Conservation (phyloP, 306 rosid genomes). For the Rosa chinensis region DNA sequence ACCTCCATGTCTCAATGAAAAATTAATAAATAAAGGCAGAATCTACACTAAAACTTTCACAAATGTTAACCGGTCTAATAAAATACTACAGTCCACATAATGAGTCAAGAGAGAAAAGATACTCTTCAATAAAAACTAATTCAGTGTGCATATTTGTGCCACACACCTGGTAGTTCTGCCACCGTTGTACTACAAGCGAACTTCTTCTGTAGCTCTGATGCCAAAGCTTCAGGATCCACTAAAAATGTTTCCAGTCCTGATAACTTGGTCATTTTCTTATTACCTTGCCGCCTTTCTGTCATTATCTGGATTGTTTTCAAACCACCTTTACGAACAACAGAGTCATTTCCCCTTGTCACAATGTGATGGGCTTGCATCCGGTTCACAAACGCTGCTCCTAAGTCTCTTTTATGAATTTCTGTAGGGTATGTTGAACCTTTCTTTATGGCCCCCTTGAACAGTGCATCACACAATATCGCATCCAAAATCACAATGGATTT, state of each 20-base stretch:
- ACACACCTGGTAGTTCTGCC: constrained; percentile 81
- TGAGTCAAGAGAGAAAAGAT: not conserved
- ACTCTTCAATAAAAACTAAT: not conserved
- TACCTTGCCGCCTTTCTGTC: constrained; percentile 92
- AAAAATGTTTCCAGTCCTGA: constrained; percentile 83
- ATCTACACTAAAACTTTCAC: no score
- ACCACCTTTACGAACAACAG: constrained; percentile 85
- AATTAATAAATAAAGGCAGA: not conserved
- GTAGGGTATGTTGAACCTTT: constrained; percentile 86
- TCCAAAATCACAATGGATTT: constrained; percentile 68
- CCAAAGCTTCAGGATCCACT: constrained; percentile 82
- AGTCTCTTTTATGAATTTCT: constrained; percentile 82
- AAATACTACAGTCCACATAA: not conserved
- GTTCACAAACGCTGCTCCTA: constrained; percentile 65
- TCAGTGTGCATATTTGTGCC: not conserved
- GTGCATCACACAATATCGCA: constrained; percentile 72
- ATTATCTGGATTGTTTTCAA: constrained; percentile 76
- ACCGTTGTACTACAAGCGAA: constrained; percentile 92
- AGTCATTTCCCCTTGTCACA: constrained; percentile 80
- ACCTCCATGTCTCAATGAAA: no score
- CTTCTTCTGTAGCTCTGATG: constrained; percentile 91
- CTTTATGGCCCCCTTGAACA: constrained; percentile 82
- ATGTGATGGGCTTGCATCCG: constrained; percentile 92
- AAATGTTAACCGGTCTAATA: no score
- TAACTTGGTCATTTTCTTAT: constrained; percentile 88